phyloP scores from a whole-genome alignment of 192 early-diverging fungal species.

The Coemansia sp. region DNA sequence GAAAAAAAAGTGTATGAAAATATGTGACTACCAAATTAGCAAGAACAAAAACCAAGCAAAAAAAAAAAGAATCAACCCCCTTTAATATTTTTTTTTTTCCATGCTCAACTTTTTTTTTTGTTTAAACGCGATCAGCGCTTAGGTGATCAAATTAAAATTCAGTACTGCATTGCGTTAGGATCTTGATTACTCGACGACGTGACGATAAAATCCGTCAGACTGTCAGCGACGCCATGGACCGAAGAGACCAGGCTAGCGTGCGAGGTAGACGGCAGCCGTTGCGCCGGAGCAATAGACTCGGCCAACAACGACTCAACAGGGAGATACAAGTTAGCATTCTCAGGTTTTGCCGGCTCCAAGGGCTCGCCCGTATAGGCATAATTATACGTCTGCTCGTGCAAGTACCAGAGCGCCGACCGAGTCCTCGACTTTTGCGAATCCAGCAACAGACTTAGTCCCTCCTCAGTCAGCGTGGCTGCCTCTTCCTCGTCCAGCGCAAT shows the following conservation, averaged over 20 bases:
- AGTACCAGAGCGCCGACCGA: conserved; percentile 77
- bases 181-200: conserved; percentile 10
- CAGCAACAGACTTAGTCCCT: conserved; percentile 18
- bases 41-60: not conserved
- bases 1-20: conserved; percentile 5
- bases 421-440: conserved; percentile 28
- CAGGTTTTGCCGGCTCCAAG: conserved; percentile 30
- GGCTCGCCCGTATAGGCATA: conserved; percentile 64
- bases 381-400: conserved; percentile 93
- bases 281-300: conserved; percentile 20
- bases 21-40: not conserved
- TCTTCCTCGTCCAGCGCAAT: conserved; percentile 38
- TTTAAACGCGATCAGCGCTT: not conserved
- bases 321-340: conserved; percentile 44
- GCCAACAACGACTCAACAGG: conserved; percentile 44
- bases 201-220: conserved; percentile 41
- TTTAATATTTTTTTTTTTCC: not conserved
- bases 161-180: conserved; percentile 8
- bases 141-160: conserved; percentile 9
- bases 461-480: conserved; percentile 38
- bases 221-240: conserved; percentile 18
- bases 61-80: not conserved
- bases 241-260: conserved; percentile 16
- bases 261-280: not conserved
- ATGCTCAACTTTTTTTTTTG: not conserved